These are phyloP conservation scores for Penicillium vulpinum DNA, from an alignment of 2,329 filamentous ascomycete species.

Conservation along the genomic window DNA sequence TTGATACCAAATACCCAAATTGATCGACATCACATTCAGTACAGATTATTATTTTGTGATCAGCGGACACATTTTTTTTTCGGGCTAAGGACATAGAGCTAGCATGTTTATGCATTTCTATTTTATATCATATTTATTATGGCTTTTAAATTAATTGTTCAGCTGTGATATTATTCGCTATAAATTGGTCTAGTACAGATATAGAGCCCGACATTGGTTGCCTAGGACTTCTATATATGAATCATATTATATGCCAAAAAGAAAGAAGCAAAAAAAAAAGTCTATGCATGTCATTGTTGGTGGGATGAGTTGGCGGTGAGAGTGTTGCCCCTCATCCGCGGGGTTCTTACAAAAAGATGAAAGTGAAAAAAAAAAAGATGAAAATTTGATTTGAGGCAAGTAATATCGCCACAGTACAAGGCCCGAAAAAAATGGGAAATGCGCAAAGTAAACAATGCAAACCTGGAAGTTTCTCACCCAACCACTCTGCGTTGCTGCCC, in stretches of 20 bases:
- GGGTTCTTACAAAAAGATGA: conserved; percentile 9
- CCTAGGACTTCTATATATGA: not conserved
- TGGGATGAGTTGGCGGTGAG: conserved; percentile 26
- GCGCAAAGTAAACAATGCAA: conserved; percentile 15
- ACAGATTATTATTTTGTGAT: conserved; percentile 3
- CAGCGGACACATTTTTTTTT: not conserved
- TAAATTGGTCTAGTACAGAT: conserved; percentile 2
- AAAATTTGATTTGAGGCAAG: not conserved
- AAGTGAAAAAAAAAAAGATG: not conserved
- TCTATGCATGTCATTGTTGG: conserved; percentile 16
- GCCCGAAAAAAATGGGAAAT: not conserved
- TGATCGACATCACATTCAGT: conserved; percentile 11
- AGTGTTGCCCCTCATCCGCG: conserved; percentile 19
- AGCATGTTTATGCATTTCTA: not conserved
- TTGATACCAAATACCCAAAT: conserved; percentile 11
- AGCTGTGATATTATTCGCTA: too few species aligned
- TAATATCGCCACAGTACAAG: not conserved
- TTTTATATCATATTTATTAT: not conserved
- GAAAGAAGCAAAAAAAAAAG: not conserved
- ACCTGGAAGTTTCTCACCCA: conserved; percentile 15
- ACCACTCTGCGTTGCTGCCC: conserved; percentile 41
- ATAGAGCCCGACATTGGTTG: conserved; percentile 3
- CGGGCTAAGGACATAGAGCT: not conserved
- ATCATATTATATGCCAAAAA: not conserved
- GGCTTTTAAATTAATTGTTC: not conserved